These are phyloP conservation scores for Hypoxylon subgilvum DNA, from an alignment of 495 filamentous ascomycete species.

Conservation along the genomic window DNA sequence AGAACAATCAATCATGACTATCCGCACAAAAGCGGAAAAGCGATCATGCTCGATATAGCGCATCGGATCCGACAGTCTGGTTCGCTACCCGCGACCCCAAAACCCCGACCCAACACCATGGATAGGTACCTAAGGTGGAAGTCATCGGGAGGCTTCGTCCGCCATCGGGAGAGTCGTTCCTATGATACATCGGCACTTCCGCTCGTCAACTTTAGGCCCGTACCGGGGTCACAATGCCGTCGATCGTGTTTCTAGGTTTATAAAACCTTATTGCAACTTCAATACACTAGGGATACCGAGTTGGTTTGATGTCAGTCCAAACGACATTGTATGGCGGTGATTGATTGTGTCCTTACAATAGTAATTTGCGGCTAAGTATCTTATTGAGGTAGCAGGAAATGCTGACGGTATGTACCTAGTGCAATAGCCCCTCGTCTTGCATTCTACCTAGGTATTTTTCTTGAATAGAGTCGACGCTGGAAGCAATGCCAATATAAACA, in stretches of 20 bases:
- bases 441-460: no score
- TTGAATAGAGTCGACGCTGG: no score
- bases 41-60: slow-evolving; percentile 18
- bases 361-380: no score
- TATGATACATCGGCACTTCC: slow-evolving; percentile 15
- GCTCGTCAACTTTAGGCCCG: slow-evolving; percentile 14
- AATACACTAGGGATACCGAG: background rate
- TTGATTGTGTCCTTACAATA: background rate
- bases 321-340: background rate
- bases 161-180: slow-evolving; percentile 18
- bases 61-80: slow-evolving; percentile 33
- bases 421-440: no score
- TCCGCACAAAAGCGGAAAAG: background rate
- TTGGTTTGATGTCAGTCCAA: background rate
- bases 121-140: slow-evolving; percentile 3
- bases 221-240: slow-evolving; percentile 25
- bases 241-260: slow-evolving; percentile 18
- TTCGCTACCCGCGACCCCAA: slow-evolving; percentile 1
- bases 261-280: slow-evolving; percentile 32
- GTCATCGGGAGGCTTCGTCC: slow-evolving; percentile 15
- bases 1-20: background rate
- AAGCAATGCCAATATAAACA: no score
- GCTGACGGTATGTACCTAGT: no score
- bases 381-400: no score
- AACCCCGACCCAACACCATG: slow-evolving; percentile 32